Conservation (phyloP, 2,329 filamentous ascomycete genomes). For the Colletotrichum truncatum region DNA sequence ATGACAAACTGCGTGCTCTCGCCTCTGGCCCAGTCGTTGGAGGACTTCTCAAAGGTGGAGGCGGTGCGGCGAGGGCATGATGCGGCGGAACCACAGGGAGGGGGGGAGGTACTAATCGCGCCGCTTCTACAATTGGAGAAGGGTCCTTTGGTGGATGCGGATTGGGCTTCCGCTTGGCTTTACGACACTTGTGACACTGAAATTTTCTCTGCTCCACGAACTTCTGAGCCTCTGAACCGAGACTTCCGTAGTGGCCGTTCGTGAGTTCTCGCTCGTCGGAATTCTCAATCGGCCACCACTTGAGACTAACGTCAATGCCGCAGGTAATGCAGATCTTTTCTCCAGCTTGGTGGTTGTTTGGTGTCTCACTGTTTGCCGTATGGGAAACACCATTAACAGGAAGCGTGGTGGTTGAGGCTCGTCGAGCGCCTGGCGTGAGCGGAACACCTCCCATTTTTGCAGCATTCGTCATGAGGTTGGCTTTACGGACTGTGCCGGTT, state of each 20-base stretch:
- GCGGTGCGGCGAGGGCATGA: slow-evolving; percentile 36
- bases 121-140: slow-evolving; percentile 13
- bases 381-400: slow-evolving; percentile 35
- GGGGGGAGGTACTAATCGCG: slow-evolving; percentile 24
- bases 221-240: slow-evolving; percentile 66
- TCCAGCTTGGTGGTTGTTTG: slow-evolving; percentile 43
- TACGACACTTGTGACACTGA: slow-evolving; percentile 81
- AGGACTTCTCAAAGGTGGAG: slow-evolving; percentile 28
- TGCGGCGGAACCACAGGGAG: slow-evolving; percentile 36
- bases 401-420: slow-evolving; percentile 62
- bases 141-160: slow-evolving; percentile 36
- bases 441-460: slow-evolving; percentile 58
- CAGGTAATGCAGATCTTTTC: slow-evolving; percentile 71
- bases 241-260: slow-evolving; percentile 59
- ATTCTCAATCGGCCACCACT: slow-evolving; percentile 73
- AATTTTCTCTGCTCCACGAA: slow-evolving; percentile 69
- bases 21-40: slow-evolving; percentile 27
- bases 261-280: slow-evolving; percentile 60
- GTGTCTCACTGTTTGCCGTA: background rate
- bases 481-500: slow-evolving; percentile 93
- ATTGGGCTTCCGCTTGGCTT: slow-evolving; percentile 56
- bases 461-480: slow-evolving; percentile 76
- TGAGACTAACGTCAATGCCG: slow-evolving; percentile 76
- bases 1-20: slow-evolving; percentile 29
- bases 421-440: slow-evolving; percentile 54